Conservation (phyloP, 108 stramenopile species). For the Pseudonitzschia pungens region DNA sequence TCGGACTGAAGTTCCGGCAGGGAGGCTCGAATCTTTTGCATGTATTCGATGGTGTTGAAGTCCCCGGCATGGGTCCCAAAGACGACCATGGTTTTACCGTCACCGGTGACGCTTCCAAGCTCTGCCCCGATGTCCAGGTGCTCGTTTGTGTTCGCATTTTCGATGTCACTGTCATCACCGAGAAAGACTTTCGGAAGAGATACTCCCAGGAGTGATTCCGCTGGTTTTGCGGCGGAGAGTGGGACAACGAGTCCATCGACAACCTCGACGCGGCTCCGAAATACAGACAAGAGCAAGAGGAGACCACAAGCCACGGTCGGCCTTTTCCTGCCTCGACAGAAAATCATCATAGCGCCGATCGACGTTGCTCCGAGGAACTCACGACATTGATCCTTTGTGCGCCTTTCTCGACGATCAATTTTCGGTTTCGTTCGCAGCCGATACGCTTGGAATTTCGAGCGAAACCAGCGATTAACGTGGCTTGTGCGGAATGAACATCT, state of each 20-base stretch:
- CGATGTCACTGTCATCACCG: not conserved
- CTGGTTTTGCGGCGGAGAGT: constrained; percentile 7
- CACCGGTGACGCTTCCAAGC: not conserved
- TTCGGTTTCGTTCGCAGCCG: too few species aligned
- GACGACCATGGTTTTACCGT: constrained; percentile 14
- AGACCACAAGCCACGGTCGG: not conserved
- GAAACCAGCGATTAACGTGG: too few species aligned
- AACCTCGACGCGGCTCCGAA: not conserved
- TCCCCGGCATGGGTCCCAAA: constrained; percentile 68
- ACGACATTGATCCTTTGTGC: too few species aligned
- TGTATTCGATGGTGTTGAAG: constrained; percentile 91
- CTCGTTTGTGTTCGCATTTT: not conserved
- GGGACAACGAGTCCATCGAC: constrained; percentile 4
- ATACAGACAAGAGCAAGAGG: not conserved
- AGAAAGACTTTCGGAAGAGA: not conserved
- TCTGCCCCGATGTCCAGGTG: not conserved
- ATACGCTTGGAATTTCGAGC: too few species aligned
- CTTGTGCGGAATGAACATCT: too few species aligned
- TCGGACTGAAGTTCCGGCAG: constrained; percentile 58
- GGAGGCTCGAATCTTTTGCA: constrained; percentile 75
- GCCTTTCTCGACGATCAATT: too few species aligned
- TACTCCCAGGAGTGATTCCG: constrained; percentile 1
- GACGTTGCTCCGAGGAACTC: too few species aligned
- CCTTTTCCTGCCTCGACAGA: not conserved
- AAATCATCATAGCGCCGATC: not conserved